Percentiles rank a stretch among this genome's conserved stretches.
Evolutionary conservation across 352 stramenopile species (phyloP).

Genomic region (Pythium guiyangense): DNA sequence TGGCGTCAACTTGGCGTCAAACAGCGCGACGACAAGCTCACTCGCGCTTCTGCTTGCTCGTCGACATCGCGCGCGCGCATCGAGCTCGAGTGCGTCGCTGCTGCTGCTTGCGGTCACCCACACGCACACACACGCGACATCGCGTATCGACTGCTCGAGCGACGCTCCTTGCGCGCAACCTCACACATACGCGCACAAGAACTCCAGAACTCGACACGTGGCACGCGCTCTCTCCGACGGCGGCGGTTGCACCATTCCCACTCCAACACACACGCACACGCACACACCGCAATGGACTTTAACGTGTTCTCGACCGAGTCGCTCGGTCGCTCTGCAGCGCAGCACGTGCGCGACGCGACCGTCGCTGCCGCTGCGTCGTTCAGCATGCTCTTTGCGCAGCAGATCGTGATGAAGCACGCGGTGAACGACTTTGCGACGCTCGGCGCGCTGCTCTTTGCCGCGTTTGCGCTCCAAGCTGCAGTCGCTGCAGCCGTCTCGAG

Average conservation of each 20-base stretch:
- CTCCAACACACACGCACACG: background rate
- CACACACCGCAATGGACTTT: conserved; percentile 8
- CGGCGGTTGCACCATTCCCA: background rate
- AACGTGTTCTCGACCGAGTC: conserved; percentile 13
- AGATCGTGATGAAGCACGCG: conserved; percentile 17
- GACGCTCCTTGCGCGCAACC: too few species aligned
- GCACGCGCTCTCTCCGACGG: conserved; percentile 8
- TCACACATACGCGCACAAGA: too few species aligned
- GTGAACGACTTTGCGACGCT: conserved; percentile 28
- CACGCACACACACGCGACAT: background rate
- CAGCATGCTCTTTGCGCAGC: conserved; percentile 15
- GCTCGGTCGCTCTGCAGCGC: conserved; percentile 5
- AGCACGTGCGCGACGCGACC: conserved; percentile 16
- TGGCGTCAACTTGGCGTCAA: too few species aligned
- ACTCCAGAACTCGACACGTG: background rate
- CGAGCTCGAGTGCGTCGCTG: too few species aligned
- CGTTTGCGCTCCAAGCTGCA: conserved; percentile 19
- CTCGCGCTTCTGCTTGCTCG: too few species aligned
- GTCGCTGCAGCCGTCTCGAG: conserved; percentile 2
- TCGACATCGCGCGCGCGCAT: too few species aligned
- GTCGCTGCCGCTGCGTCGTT: conserved; percentile 11
- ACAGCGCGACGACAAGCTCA: too few species aligned
- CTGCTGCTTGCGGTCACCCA: too few species aligned
- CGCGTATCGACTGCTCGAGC: background rate
- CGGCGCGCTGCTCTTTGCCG: conserved; percentile 21